A percentile compares a stretch with the other conserved stretches of the same genome.
phyloP scores from a whole-genome alignment of 228 moss, liverwort and hornwort genomes.

The Sphagnum fallax region DNA sequence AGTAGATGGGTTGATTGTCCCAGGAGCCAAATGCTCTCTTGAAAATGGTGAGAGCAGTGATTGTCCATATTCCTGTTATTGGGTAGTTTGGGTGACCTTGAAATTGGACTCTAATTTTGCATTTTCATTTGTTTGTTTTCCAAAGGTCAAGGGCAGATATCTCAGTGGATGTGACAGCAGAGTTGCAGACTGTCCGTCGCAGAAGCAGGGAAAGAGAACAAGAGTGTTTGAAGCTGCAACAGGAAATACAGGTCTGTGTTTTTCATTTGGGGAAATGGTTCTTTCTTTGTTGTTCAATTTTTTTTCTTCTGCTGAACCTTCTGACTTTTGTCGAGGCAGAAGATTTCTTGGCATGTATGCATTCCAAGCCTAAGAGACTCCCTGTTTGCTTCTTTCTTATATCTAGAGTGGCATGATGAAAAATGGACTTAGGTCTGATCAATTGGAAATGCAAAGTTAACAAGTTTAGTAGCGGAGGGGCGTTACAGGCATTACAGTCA shows the following conservation, averaged over 20 bases:
- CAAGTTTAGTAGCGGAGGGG: not conserved
- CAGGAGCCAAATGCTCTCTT: no score
- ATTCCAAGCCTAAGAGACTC: not conserved
- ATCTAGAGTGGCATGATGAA: not conserved
- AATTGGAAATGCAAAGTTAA: no score
- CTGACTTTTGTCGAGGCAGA: not conserved
- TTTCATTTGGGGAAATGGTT: not conserved
- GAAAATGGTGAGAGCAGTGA: no score
- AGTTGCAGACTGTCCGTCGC: constrained; percentile 45
- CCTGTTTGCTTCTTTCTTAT: not conserved
- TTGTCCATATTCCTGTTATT: no score
- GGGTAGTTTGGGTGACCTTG: no score
- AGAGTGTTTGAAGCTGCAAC: constrained; percentile 65
- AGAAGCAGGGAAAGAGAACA: constrained; percentile 68
- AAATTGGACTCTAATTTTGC: no score
- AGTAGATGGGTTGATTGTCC: no score
- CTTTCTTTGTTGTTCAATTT: not conserved
- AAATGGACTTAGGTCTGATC: not conserved
- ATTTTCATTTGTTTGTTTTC: not conserved
- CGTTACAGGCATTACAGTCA: constrained; percentile 41
- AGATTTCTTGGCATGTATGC: not conserved
- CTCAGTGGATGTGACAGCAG: constrained; percentile 54
- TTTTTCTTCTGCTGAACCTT: not conserved
- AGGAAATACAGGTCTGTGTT: constrained; percentile 55
- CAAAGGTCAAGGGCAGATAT: constrained; percentile 53